phyloP scores from a whole-genome alignment of 352 stramenopile species.

The Phytophthora hibernalis region DNA sequence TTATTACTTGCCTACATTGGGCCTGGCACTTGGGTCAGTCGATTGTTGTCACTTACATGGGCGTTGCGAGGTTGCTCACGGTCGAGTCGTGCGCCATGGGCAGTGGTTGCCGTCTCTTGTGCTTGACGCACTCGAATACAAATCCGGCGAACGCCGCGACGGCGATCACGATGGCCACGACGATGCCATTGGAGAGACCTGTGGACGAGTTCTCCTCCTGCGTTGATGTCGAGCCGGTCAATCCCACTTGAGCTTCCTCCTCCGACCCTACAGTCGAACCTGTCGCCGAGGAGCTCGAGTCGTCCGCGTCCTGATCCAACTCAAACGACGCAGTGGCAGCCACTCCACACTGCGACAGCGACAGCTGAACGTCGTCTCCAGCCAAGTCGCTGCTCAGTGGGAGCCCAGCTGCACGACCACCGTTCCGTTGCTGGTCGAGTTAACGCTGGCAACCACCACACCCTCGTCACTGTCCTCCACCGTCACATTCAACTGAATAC shows the following conservation, averaged over 20 bases:
- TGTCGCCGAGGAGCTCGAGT: conserved; percentile 28
- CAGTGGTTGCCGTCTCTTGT: conserved; percentile 66
- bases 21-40: conserved; percentile 26
- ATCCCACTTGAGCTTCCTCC: conserved; percentile 16
- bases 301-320: conserved; percentile 21
- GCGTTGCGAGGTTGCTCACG: conserved; percentile 28
- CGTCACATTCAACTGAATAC: conserved; percentile 47
- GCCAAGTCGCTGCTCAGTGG: conserved; percentile 41
- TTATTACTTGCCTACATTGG: conserved; percentile 46
- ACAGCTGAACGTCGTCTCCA: conserved; percentile 42
- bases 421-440: conserved; percentile 51
- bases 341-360: conserved; percentile 62
- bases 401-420: conserved; percentile 47
- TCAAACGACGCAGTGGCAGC: conserved; percentile 28
- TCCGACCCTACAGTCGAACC: conserved; percentile 21
- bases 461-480: conserved; percentile 16
- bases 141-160: conserved; percentile 71
- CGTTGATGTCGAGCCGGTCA: conserved; percentile 41
- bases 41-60: conserved; percentile 35
- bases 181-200: conserved; percentile 72
- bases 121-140: conserved; percentile 70
- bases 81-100: conserved; percentile 28
- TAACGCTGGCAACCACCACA: conserved; percentile 43
- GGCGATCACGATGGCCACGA: conserved; percentile 76
- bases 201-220: conserved; percentile 56